A percentile compares a stretch with the other conserved stretches of the same genome.
These are phyloP conservation scores for Leccinum solheimii DNA, from an alignment of 1,284 basidiomycete genomes.

Conservation along the genomic window DNA sequence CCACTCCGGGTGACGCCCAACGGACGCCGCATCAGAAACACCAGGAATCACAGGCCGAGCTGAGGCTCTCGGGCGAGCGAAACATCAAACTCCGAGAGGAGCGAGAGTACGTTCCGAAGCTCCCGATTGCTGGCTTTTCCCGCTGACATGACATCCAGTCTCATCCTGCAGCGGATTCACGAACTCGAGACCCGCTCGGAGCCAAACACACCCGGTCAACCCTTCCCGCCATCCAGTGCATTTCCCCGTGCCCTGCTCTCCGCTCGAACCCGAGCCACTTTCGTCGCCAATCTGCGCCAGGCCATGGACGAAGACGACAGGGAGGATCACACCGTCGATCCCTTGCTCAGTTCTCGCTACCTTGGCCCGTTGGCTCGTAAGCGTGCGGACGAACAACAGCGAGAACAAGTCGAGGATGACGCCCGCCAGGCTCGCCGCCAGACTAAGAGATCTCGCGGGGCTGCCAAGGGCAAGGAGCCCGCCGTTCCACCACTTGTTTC, in stretches of 20 bases:
- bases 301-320: no score
- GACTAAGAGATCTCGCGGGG: constrained; percentile 30
- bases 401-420: constrained; percentile 42
- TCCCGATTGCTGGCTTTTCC: constrained; percentile 7
- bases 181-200: constrained; percentile 50
- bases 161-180: constrained; percentile 56
- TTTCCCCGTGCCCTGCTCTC: constrained; percentile 50
- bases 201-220: constrained; percentile 18
- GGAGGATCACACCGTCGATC: constrained; percentile 49
- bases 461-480: constrained; percentile 43
- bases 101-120: constrained; percentile 48
- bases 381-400: constrained; percentile 44
- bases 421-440: constrained; percentile 39
- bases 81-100: constrained; percentile 59
- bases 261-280: constrained; percentile 9
- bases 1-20: constrained; percentile 13
- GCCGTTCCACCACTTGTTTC: constrained; percentile 19
- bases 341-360: constrained; percentile 47
- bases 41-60: constrained; percentile 53
- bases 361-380: constrained; percentile 47
- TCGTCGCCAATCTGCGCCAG: no score
- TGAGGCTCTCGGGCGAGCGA: constrained; percentile 55
- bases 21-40: constrained; percentile 45
- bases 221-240: constrained; percentile 39
- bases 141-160: constrained; percentile 35